Conservation (phyloP, 83 land plant species). For the Isoetes engelmannii region DNA sequence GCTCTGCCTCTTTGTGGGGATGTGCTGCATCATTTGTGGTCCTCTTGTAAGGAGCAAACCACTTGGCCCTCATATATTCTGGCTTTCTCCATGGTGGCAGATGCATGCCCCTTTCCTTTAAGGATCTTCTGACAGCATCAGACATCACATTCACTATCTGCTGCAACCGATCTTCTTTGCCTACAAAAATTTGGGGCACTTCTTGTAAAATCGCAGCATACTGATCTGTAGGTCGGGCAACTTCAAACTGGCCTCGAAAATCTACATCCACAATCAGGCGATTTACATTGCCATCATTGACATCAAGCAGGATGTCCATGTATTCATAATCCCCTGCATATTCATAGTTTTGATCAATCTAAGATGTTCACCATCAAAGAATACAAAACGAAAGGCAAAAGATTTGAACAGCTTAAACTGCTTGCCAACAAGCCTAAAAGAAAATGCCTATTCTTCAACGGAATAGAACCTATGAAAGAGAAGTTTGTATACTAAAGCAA, state of each 20-base stretch:
- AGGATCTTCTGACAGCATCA: slow-evolving; percentile 68
- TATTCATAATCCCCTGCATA: slow-evolving; percentile 87
- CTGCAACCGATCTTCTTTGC: slow-evolving; percentile 61
- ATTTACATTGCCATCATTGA: slow-evolving; percentile 12
- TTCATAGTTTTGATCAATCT: no score
- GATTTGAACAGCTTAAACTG: background rate
- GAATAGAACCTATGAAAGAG: background rate
- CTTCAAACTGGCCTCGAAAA: slow-evolving; percentile 84
- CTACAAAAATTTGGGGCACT: slow-evolving; percentile 69
- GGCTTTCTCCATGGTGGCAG: slow-evolving; percentile 68
- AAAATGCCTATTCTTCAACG: background rate
- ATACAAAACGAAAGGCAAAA: no score
- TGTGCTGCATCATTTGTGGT: slow-evolving; percentile 23
- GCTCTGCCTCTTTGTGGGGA: slow-evolving; percentile 1
- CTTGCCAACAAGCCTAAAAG: background rate
- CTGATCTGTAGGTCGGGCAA: slow-evolving; percentile 64
- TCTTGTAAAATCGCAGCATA: slow-evolving; percentile 54
- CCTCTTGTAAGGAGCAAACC: slow-evolving; percentile 52
- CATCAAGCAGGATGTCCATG: slow-evolving; percentile 60
- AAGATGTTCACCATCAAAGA: no score
- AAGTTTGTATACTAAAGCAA: background rate
- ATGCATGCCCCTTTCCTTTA: slow-evolving; percentile 75
- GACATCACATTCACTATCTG: slow-evolving; percentile 59
- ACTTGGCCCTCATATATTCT: slow-evolving; percentile 58
- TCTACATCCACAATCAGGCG: slow-evolving; percentile 71